A percentile compares a stretch with the other conserved stretches of the same genome.
phyloP scores from a whole-genome alignment of 75 land plant genomes.

The Pseudotsuga menziesii region DNA sequence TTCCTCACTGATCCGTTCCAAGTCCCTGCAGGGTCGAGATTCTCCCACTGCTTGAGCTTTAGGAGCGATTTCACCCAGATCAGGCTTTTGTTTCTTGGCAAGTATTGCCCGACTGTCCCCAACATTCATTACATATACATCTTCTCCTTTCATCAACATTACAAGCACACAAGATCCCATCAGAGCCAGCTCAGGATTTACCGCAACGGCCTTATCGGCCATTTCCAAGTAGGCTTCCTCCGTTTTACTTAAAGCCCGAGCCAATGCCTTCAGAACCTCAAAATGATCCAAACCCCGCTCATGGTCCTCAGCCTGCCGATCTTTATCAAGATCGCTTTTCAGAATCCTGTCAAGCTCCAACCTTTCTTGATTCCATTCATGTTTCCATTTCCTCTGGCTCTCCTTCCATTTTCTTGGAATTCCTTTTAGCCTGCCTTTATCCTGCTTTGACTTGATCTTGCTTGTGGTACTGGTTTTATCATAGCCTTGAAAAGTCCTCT shows the following conservation, averaged over 20 bases:
- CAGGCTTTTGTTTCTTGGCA: conserved; percentile 55
- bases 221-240: conserved; percentile 81
- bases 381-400: conserved; percentile 57
- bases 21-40: conserved; percentile 20
- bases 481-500: neutral
- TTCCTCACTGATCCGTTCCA: conserved; percentile 58
- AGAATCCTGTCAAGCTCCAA: conserved; percentile 46
- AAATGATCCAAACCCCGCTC: conserved; percentile 38
- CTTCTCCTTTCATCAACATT: conserved; percentile 98
- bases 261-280: conserved; percentile 58
- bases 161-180: conserved; percentile 99
- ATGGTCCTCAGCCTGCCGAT: conserved; percentile 7
- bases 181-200: conserved; percentile 88
- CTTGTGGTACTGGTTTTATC: neutral
- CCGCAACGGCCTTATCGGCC: conserved; percentile 67
- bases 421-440: conserved; percentile 3
- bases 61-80: conserved; percentile 20
- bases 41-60: conserved; percentile 13
- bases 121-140: conserved; percentile 93
- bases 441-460: neutral
- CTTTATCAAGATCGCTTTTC: conserved; percentile 25
- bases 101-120: conserved; percentile 93
- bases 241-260: conserved; percentile 42
- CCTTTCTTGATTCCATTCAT: conserved; percentile 55
- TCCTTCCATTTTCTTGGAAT: conserved; percentile 20